Base-by-base conservation (phyloP, 495 filamentous ascomycete species). In the Neurospora tetraspora region DNA sequence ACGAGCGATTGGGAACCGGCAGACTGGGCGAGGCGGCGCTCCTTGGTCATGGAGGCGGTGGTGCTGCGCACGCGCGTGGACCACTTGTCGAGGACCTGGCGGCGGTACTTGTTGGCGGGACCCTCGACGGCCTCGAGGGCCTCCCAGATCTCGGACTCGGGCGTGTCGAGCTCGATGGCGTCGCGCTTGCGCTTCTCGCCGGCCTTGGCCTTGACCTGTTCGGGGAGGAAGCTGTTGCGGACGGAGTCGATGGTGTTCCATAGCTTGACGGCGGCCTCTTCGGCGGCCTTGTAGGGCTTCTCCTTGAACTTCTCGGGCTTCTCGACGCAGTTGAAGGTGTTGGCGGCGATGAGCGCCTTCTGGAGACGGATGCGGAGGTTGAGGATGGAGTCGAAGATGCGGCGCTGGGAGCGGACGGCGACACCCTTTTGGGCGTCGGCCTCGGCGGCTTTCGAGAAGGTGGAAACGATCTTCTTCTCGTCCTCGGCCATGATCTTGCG, bases 311-410 rank as follows among this genome's bases (percentile, higher is more conserved):
- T 76, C 34, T 82, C 74, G 70, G 16, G 47, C 38, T 53, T 68
- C 5, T 88, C 85, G 27, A 84, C 71, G 0, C 83, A 76, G n/a
- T 85, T 78, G 69, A 97, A 86, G 7, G 94, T 90, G 77, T 98
- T 97, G 20, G 90, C 87, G 3, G 92, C 90, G 18, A 93, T 87
- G 18, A 99, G 82, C 5, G 92, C 92, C 80, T 98, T 97, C 77
- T 99, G 96, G 9, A 99, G 82, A 72, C 93, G 91, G 76, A 99
- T 97, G 8, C 96, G 89, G 27, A 91, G 87, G 81, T 96, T 94
- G 23, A 99, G 86, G 4, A 98, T 87, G 3, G 91, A 86, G 74
- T 98, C 94, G 78, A 97, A 98, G 12, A 90, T 90, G 69, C 88
- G 89, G 70, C 93, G 88, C 80, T 99, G 96, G 69, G 88, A 82